phyloP scores from a whole-genome alignment of 768 basidiomycete genomes.

The Termitomyces sp. region DNA sequence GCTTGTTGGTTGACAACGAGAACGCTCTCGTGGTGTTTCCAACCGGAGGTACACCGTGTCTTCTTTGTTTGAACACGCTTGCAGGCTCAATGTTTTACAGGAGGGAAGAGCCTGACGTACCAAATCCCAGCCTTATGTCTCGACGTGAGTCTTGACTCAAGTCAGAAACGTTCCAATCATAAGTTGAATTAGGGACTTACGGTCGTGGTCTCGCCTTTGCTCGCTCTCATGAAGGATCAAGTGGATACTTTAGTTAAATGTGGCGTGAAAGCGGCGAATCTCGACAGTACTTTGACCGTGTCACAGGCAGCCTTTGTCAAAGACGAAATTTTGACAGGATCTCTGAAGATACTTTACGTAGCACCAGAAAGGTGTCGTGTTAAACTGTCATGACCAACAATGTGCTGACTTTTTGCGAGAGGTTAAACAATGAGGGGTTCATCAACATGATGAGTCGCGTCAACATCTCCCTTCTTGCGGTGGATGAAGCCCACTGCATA shows the following conservation, averaged over 20 bases:
- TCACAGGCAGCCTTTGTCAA: slow-evolving; percentile 7
- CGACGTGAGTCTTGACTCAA: slow-evolving; percentile 4
- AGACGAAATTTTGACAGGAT: slow-evolving; percentile 7
- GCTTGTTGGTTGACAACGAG: slow-evolving; percentile 8
- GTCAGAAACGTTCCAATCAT: neutral
- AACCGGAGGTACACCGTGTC: slow-evolving; percentile 9
- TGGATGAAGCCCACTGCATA: slow-evolving; percentile 46
- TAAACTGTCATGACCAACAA: neutral
- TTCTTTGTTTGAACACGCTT: neutral
- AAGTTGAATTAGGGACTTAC: slow-evolving; percentile 8
- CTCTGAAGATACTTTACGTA: slow-evolving; percentile 12
- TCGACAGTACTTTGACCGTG: slow-evolving; percentile 9
- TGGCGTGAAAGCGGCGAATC: slow-evolving; percentile 11
- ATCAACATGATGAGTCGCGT: slow-evolving; percentile 32
- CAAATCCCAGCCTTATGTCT: slow-evolving; percentile 14
- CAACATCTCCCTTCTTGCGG: slow-evolving; percentile 38
- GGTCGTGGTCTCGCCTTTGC: slow-evolving; percentile 9
- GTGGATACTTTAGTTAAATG: slow-evolving; percentile 7
- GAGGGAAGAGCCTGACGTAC: slow-evolving; percentile 14
- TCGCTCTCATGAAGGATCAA: slow-evolving; percentile 13
- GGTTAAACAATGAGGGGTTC: slow-evolving; percentile 13
- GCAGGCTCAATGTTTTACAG: slow-evolving; percentile 21
- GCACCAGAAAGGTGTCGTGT: slow-evolving; percentile 11
- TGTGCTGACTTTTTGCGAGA: neutral
- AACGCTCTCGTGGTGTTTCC: slow-evolving; percentile 13